Conservation (phyloP, 371 early-diverging fungal genomes). For the Rhizopus arrhizus region DNA sequence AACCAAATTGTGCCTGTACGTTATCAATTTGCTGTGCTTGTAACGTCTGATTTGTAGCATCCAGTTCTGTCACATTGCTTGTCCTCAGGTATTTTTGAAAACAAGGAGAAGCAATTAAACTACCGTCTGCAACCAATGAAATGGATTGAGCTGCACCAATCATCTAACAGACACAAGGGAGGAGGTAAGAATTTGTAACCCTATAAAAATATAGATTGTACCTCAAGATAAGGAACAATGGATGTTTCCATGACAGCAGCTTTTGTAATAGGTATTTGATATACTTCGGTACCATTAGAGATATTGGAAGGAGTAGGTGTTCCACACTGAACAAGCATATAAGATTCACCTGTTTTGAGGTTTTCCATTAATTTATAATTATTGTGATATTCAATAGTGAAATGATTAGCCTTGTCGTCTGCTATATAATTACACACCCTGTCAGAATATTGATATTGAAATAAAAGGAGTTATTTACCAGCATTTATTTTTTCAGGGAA, state of each 20-base stretch:
- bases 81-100: constrained; percentile 57
- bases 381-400: constrained; percentile 65
- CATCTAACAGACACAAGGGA: constrained; percentile 35
- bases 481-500: constrained; percentile 55
- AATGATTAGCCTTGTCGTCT: constrained; percentile 56
- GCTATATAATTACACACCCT: constrained; percentile 9
- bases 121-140: constrained; percentile 57
- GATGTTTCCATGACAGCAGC: constrained; percentile 68
- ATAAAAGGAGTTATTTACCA: constrained; percentile 30
- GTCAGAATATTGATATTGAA: constrained; percentile 1
- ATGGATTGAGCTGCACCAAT: constrained; percentile 65
- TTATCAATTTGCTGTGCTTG: constrained; percentile 38
- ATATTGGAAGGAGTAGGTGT: constrained; percentile 56
- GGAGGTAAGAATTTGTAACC: no score
- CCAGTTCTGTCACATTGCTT: constrained; percentile 30
- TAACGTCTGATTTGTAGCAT: constrained; percentile 46
- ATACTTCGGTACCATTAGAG: constrained; percentile 52
- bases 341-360: constrained; percentile 44
- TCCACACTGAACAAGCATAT: constrained; percentile 74
- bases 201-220: constrained; percentile 11
- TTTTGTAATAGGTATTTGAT: constrained; percentile 60
- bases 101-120: constrained; percentile 67
- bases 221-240: constrained; percentile 67
- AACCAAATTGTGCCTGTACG: constrained; percentile 54
- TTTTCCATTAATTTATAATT: constrained; percentile 66